A percentile compares a stretch with the other conserved stretches of the same genome.
phyloP scores from a whole-genome alignment of 129 eudicot genomes.

The Centella asiatica region DNA sequence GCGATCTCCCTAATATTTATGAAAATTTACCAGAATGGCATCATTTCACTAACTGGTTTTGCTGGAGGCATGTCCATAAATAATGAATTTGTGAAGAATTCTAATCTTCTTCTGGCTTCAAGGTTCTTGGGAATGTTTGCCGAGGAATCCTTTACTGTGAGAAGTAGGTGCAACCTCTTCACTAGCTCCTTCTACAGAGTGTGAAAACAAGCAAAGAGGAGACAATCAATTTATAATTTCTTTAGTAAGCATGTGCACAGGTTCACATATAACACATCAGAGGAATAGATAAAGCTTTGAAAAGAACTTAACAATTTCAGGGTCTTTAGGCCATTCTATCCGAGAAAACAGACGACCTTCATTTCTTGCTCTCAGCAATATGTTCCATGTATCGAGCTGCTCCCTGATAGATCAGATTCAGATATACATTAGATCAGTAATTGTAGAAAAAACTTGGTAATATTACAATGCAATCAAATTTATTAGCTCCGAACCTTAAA shows the following conservation, averaged over 20 bases:
- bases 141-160: constrained; percentile 83
- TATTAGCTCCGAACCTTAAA: constrained; percentile 46
- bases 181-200: constrained; percentile 73
- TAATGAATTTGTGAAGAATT: constrained; percentile 83
- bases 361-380: constrained; percentile 69
- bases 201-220: not conserved
- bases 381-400: constrained; percentile 88
- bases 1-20: constrained; percentile 2
- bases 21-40: constrained; percentile 70
- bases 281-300: constrained; percentile 1
- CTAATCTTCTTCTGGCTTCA: constrained; percentile 95
- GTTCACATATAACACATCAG: not conserved
- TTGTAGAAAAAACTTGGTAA: constrained; percentile 4
- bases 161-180: constrained; percentile 83
- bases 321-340: constrained; percentile 91
- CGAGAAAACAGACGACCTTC: constrained; percentile 86
- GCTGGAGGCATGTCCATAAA: constrained; percentile 98
- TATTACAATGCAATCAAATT: constrained; percentile 1
- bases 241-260: not conserved
- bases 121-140: constrained; percentile 88
- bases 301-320: constrained; percentile 64
- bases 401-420: constrained; percentile 50
- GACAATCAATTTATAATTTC: not conserved
- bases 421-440: not conserved
- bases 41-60: constrained; percentile 85